Base-by-base conservation (phyloP, 371 early-diverging fungal genomes). In the Aphelidium insulamus region DNA sequence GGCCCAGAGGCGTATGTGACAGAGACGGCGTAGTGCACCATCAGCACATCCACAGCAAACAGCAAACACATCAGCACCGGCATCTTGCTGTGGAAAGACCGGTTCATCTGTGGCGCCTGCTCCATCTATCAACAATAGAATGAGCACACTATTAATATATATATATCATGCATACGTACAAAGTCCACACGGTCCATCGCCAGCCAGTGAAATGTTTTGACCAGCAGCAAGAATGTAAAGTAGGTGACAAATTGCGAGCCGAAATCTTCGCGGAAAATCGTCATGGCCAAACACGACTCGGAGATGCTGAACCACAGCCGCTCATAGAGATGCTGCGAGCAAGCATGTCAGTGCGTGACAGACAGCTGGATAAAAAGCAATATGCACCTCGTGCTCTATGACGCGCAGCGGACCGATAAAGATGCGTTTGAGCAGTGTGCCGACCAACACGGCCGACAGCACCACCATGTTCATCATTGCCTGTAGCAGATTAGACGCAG, bases 141-240 rank as follows among this genome's bases (percentile, higher is more conserved):
- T 15, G 18, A 17, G 21, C 16, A 23, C 16, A 0, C 28, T 34
- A 25, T 48, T 7, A 2, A 11, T 18, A 19, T 28, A 8, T 10
- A 16, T 21, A 3, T 15, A 12, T 17, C 12, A 18, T 4, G 1
- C n/a, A 11, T 10, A 54, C 78, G 46, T 62, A 86, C 85, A 45
- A 78, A 87, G 35, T 81, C 82, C 21, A 91, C 77, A 2, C 91
- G 66, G 51, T 88, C 90, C 46, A 74, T 72, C 30, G 72, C 61
- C 30, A 94, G 52, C 95, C 95, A 94, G 48, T 94, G 95, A 48
- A 91, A 88, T 33, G 81, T 73, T 48, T 91, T 90, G 28, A 82
- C 50, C 42, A 88, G 72, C 8, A 90, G 56, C 15, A 94, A 54
- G 2, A 77, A 49, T 1, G 69, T 74, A 51, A 94, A 81, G 23